phyloP scores from a whole-genome alignment of 1,284 basidiomycete species.

The Marasmius tenuissimus region DNA sequence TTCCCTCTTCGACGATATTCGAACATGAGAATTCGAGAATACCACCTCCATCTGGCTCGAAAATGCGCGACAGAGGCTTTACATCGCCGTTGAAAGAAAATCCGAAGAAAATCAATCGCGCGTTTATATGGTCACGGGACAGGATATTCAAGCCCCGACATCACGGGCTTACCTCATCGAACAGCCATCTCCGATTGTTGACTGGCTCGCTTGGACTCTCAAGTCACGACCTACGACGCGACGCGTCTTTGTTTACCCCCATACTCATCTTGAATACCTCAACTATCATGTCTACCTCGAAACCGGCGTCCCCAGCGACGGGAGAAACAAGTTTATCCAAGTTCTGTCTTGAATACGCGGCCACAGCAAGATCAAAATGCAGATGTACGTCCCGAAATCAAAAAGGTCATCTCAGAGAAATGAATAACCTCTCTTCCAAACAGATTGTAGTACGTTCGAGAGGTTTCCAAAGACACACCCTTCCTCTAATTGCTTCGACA shows the following conservation, averaged over 20 bases:
- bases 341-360: neutral
- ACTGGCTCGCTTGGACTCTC: neutral
- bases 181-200: neutral
- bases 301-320: neutral
- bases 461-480: neutral
- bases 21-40: neutral
- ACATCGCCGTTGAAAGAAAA: neutral
- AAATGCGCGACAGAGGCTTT: neutral
- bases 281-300: neutral
- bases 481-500: neutral
- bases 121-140: neutral
- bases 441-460: neutral
- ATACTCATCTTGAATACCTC: neutral
- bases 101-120: neutral
- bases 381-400: neutral
- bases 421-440: neutral
- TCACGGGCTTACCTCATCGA: neutral
- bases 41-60: neutral
- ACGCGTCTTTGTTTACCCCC: neutral
- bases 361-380: neutral
- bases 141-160: neutral
- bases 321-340: neutral
- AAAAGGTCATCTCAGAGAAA: neutral
- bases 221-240: neutral
- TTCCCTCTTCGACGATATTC: slow-evolving; percentile 16